phyloP scores from a whole-genome alignment of 1,139 yeast genomes.

The Scheffersomyces titani region DNA sequence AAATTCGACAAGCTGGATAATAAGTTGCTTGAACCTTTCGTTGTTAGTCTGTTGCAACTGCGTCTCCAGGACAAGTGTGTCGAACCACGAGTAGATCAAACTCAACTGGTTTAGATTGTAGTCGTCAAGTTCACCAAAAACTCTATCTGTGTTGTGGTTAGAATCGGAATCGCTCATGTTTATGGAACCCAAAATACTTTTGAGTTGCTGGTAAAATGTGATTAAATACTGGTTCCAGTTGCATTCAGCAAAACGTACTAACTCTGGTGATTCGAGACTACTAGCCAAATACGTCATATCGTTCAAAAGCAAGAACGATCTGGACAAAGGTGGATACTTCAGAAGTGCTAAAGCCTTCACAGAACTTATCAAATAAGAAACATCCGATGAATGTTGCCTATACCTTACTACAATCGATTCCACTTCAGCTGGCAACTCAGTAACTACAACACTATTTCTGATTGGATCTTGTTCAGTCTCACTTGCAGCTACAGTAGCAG shows the following conservation, averaged over 20 bases:
- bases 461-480: background rate
- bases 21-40: conserved; percentile 26
- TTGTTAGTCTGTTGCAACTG: conserved; percentile 29
- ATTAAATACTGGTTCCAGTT: conserved; percentile 25
- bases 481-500: background rate
- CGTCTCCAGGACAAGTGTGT: conserved; percentile 20
- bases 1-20: conserved; percentile 30
- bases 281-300: conserved; percentile 32
- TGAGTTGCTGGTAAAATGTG: conserved; percentile 23
- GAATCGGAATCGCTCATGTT: conserved; percentile 10
- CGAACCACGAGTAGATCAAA: conserved; percentile 27
- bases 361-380: conserved; percentile 19
- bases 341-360: conserved; percentile 34
- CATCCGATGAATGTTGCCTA: conserved; percentile 10
- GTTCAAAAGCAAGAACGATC: conserved; percentile 38
- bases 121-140: conserved; percentile 22
- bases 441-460: conserved; percentile 9
- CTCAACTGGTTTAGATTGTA: conserved; percentile 21
- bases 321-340: conserved; percentile 32
- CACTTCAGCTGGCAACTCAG: conserved; percentile 22
- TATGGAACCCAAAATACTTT: conserved; percentile 16
- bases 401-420: conserved; percentile 23
- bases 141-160: conserved; percentile 7
- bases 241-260: conserved; percentile 18
- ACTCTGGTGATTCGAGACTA: conserved; percentile 12